These are phyloP conservation scores for Elsinoe batatas DNA, from an alignment of 2,329 filamentous ascomycete genomes.

Conservation along the genomic window DNA sequence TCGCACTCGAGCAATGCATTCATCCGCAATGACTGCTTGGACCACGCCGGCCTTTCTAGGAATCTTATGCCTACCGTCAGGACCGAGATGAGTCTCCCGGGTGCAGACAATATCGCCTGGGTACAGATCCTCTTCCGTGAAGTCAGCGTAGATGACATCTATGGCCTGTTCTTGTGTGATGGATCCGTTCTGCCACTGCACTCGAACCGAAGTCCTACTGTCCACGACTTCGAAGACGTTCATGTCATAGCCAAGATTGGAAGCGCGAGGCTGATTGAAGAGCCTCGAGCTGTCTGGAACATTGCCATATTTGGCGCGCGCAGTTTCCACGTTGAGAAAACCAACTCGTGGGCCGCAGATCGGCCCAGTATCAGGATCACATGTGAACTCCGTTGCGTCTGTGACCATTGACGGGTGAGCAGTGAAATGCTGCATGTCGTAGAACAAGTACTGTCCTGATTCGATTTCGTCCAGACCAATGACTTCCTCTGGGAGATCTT, in stretches of 20 bases:
- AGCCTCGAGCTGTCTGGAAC: constrained; percentile 32
- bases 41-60: constrained; percentile 43
- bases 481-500: constrained; percentile 18
- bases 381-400: constrained; percentile 18
- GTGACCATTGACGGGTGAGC: background rate
- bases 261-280: constrained; percentile 35
- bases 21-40: constrained; percentile 45
- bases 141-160: constrained; percentile 40
- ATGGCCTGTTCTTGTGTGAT: constrained; percentile 38
- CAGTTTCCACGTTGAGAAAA: constrained; percentile 44
- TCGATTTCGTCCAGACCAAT: constrained; percentile 32
- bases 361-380: constrained; percentile 26
- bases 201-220: constrained; percentile 40
- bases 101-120: constrained; percentile 47
- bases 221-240: constrained; percentile 46
- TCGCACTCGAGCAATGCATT: constrained; percentile 45
- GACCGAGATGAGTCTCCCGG: constrained; percentile 26
- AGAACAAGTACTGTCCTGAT: constrained; percentile 32
- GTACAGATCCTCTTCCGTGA: constrained; percentile 47
- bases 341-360: constrained; percentile 33
- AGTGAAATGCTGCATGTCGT: constrained; percentile 28
- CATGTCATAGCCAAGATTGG: constrained; percentile 47
- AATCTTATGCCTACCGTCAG: constrained; percentile 13
- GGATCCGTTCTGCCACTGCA: constrained; percentile 51
- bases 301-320: constrained; percentile 43